Evolutionary conservation across 2,329 filamentous ascomycete genomes (phyloP), one percentile per base, ranked within the genome.

Genomic region (Hypoxylon rubiginosum): DNA sequence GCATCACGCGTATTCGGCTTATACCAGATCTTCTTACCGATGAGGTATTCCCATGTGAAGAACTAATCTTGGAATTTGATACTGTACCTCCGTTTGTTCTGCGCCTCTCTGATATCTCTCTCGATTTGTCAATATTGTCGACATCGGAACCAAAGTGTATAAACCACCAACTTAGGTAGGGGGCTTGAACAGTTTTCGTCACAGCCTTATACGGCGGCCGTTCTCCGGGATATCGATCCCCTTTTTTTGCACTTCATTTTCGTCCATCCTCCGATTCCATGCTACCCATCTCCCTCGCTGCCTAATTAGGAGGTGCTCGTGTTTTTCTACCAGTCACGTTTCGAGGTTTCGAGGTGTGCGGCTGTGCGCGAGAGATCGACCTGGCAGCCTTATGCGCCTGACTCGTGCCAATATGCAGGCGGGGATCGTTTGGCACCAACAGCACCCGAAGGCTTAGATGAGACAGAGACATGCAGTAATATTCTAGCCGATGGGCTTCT

Each of bases 101-200:
- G 10, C 32, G 2, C 13, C 13, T 34, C 32, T 34, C 32, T 34
- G 32, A 10, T 34, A 34, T 13, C 10, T 34, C 9, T 43, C 17
- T 41, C 36, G 39, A 11, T 4, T 8, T 43, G 39, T 43, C 39
- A 17, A 19, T 19, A n/a, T 17, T 6, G 39, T 19, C n/a, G 39
- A 43, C n/a, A n/a, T 17, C 17, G 39, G 39, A 43, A 17, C 39
- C 2, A 6, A 19, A 43, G 39, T 43, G 39, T 43, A 43, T 19
- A 17, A 43, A 43, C 15, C 39, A 9, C n/a, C n/a, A 9, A 43
- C n/a, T 19, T 17, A 10, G n/a, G n/a, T n/a, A 9, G 39, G n/a
- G 17, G n/a, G 17, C 46, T 45, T 30, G 36, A n/a, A n/a, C 30
- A n/a, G 50, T 65, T 62, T 65, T 65, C 43, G 51, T 48, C 34